phyloP scores from a whole-genome alignment of 371 early-diverging fungal species.

The Basidiobolus meristosporus region DNA sequence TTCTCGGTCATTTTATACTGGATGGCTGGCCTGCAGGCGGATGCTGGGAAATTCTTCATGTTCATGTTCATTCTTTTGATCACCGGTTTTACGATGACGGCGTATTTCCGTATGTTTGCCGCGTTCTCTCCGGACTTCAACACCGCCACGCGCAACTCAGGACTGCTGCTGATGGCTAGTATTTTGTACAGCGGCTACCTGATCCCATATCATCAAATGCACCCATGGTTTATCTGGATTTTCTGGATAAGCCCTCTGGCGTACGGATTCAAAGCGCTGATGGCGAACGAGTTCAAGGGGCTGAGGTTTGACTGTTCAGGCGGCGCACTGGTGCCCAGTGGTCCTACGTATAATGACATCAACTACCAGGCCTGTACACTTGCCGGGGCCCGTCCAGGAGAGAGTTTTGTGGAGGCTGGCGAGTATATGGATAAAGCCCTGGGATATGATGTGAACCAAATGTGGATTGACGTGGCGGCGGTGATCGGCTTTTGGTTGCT shows the following conservation, averaged over 20 bases:
- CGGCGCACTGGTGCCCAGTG: conserved; percentile 15
- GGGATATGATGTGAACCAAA: conserved; percentile 18
- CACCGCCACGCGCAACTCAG: conserved; percentile 26
- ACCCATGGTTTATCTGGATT: conserved; percentile 51
- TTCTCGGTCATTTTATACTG: conserved; percentile 25
- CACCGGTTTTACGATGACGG: conserved; percentile 28
- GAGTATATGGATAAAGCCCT: conserved; percentile 21
- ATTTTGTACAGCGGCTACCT: conserved; percentile 43
- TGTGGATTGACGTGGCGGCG: conserved; percentile 36
- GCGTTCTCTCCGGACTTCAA: conserved; percentile 29
- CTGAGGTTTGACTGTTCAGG: conserved; percentile 11
- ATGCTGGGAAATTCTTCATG: conserved; percentile 28
- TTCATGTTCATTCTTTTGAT: conserved; percentile 23
- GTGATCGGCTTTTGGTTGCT: conserved; percentile 27
- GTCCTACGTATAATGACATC: conserved; percentile 16
- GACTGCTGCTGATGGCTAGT: conserved; percentile 22
- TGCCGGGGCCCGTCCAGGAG: conserved; percentile 23
- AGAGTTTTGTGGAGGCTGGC: conserved; percentile 17
- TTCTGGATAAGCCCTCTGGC: conserved; percentile 49
- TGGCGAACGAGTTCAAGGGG: conserved; percentile 39
- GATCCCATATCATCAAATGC: conserved; percentile 34
- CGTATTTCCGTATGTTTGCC: conserved; percentile 38
- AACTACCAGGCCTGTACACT: conserved; percentile 29
- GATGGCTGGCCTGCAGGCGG: conserved; percentile 24
- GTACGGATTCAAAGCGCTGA: conserved; percentile 37